Evolutionary conservation across 2,329 filamentous ascomycete genomes (phyloP).

Genomic region (Trichoderma sp.): DNA sequence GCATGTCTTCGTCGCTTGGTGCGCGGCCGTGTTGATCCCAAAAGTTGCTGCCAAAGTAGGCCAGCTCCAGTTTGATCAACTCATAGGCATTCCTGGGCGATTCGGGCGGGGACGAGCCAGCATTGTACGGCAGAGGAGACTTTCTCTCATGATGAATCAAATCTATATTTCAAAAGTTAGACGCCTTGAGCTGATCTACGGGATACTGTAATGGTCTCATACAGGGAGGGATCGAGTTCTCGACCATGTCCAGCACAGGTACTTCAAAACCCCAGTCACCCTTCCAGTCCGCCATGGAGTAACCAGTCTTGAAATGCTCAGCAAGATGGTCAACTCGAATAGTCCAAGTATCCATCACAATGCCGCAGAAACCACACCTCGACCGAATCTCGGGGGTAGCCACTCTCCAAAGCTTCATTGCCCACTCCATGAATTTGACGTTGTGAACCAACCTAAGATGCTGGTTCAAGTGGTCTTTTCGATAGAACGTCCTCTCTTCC

Average conservation of each 20-base stretch:
- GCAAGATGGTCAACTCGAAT: slow-evolving; percentile 61
- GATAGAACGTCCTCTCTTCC: slow-evolving; percentile 63
- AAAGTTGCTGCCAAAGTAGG: slow-evolving; percentile 49
- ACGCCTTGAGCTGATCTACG: slow-evolving; percentile 37
- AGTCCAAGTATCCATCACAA: slow-evolving; percentile 61
- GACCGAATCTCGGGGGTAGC: slow-evolving; percentile 61
- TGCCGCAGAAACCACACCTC: slow-evolving; percentile 64
- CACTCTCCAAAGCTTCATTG: slow-evolving; percentile 64
- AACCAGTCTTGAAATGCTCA: slow-evolving; percentile 66
- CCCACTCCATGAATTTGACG: slow-evolving; percentile 60
- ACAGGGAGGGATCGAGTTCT: slow-evolving; percentile 67
- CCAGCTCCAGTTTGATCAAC: slow-evolving; percentile 57
- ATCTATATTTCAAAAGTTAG: slow-evolving; percentile 51
- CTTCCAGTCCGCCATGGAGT: slow-evolving; percentile 67
- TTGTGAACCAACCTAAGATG: slow-evolving; percentile 62
- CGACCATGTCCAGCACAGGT: slow-evolving; percentile 60
- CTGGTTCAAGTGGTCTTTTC: slow-evolving; percentile 66
- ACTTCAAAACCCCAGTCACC: slow-evolving; percentile 67
- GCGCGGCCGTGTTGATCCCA: slow-evolving; percentile 40
- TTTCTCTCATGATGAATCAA: slow-evolving; percentile 63
- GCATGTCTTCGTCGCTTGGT: slow-evolving; percentile 53
- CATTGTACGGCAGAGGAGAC: slow-evolving; percentile 53
- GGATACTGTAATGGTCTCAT: slow-evolving; percentile 42
- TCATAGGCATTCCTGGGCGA: slow-evolving; percentile 60
- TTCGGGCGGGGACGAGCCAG: slow-evolving; percentile 43